Evolutionary conservation across 2,329 filamentous ascomycete genomes (phyloP).

Genomic region (Penicillium sp.): DNA sequence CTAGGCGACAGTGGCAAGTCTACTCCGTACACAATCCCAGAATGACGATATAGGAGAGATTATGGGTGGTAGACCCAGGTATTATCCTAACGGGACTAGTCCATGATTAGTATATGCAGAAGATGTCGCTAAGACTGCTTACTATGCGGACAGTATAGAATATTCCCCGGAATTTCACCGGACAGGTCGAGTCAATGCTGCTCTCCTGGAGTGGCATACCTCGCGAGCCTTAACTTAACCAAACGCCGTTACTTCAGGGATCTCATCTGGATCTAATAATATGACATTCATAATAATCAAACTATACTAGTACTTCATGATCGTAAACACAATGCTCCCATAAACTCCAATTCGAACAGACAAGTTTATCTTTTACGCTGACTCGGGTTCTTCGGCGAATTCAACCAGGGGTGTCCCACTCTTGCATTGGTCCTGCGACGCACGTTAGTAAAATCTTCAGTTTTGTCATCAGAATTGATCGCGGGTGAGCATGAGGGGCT

Average conservation of each 20-base stretch:
- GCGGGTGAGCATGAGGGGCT: not conserved
- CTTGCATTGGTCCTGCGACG: constrained; percentile 73
- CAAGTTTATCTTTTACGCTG: not conserved
- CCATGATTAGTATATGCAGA: not conserved
- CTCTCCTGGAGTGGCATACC: too few relatives aligned
- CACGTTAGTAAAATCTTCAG: constrained; percentile 33
- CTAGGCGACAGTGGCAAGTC: not conserved
- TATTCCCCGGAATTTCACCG: not conserved
- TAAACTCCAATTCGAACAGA: not conserved
- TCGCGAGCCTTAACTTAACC: not conserved
- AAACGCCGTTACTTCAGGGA: not conserved
- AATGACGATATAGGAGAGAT: not conserved
- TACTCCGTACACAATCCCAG: too few relatives aligned
- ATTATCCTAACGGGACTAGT: not conserved
- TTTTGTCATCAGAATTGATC: not conserved
- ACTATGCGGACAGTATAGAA: not conserved
- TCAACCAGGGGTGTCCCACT: constrained; percentile 75
- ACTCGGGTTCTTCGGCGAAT: constrained; percentile 59
- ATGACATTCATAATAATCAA: constrained; percentile 6
- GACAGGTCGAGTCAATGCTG: too few relatives aligned
- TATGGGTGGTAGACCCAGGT: too few relatives aligned
- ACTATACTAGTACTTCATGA: not conserved
- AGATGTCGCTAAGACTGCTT: not conserved
- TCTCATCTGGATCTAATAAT: not conserved
- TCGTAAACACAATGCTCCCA: constrained; percentile 5